Evolutionary conservation across 345 rosid genomes (phyloP).

Genomic region (Murraya paniculata): DNA sequence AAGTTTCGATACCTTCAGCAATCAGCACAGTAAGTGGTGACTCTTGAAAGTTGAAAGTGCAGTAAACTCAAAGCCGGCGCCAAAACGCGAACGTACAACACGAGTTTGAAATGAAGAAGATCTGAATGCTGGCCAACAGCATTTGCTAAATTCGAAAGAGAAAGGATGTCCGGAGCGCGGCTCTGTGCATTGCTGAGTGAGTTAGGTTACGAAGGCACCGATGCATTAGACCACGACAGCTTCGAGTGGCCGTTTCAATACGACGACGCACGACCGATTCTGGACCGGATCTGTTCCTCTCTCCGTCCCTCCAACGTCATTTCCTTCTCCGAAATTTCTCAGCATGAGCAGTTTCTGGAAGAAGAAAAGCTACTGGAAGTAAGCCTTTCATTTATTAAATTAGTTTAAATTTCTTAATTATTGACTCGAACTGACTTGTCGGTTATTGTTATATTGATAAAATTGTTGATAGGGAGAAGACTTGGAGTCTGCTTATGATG

Average conservation of each 20-base stretch:
- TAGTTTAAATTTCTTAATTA: constrained; percentile 26
- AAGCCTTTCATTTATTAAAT: constrained; percentile 56
- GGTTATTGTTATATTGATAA: not conserved
- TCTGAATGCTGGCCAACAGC: too few relatives aligned
- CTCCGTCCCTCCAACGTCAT: constrained; percentile 93
- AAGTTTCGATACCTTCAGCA: not conserved
- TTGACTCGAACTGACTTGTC: constrained; percentile 82
- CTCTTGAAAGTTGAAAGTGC: too few relatives aligned
- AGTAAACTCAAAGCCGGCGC: too few relatives aligned
- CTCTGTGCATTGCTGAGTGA: constrained; percentile 73
- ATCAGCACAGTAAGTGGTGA: not conserved
- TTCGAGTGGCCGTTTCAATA: constrained; percentile 98
- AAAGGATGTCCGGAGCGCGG: constrained; percentile 63
- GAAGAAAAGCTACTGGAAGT: constrained; percentile 89
- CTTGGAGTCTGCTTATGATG: constrained; percentile 88
- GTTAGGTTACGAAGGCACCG: constrained; percentile 75
- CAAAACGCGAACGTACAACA: too few relatives aligned
- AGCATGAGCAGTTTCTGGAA: constrained; percentile 64
- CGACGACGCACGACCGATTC: constrained; percentile 70
- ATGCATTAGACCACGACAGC: constrained; percentile 72
- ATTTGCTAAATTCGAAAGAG: too few relatives aligned
- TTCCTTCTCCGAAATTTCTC: constrained; percentile 79
- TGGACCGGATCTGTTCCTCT: constrained; percentile 95
- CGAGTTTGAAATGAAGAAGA: too few relatives aligned
- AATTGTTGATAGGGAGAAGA: constrained; percentile 61